Evolutionary conservation across 2,329 filamentous ascomycete species (phyloP), one percentile per base, ranked within the genome.

Genomic region (Magnaporthiopsis poae): DNA sequence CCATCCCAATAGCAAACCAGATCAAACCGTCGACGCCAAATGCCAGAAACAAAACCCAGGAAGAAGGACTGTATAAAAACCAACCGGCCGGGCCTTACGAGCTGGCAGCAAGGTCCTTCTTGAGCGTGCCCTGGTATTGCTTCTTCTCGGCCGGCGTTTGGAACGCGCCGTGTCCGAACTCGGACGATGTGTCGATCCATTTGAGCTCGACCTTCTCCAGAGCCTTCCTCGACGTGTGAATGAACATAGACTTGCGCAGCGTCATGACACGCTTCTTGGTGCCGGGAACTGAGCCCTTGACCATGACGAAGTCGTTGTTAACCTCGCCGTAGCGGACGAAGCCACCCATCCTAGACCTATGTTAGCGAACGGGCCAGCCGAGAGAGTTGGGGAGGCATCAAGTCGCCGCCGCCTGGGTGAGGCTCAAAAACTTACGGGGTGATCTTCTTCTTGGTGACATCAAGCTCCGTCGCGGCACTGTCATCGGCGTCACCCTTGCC

Each of bases 161-260:
- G 92, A 96, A 99, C 77, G 92, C 94, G 88, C 95, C 95, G 86
- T 99, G 95, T 83, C 95, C 95, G 82, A 99, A 99, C 88, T 99
- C 96, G 85, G 93, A 97, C 70, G 93, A 97, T 76, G 95, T 99
- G 79, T 99, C 95, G 90, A 99, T 99, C 95, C 95, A 99, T 86
- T 99, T 99, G 86, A 99, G 91, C 79, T 94, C 91, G 81, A 98
- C 91, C 91, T 99, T 98, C 90, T 99, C 95, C 78, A 96, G 87
- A 67, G 95, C 91, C 81, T 90, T 92, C 80, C 95, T 88, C 78
- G 90, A 96, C 75, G 93, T 98, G 88, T 99, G 95, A 70, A 85
- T 86, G 88, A 95, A 98, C 88, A 99, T 95, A 74, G 94, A 96
- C 88, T 98, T 99, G 82, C 95, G 91, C 76, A 99, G 90, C 74